phyloP scores from a whole-genome alignment of 139 green algal genomes.

The Gonium pectorale region DNA sequence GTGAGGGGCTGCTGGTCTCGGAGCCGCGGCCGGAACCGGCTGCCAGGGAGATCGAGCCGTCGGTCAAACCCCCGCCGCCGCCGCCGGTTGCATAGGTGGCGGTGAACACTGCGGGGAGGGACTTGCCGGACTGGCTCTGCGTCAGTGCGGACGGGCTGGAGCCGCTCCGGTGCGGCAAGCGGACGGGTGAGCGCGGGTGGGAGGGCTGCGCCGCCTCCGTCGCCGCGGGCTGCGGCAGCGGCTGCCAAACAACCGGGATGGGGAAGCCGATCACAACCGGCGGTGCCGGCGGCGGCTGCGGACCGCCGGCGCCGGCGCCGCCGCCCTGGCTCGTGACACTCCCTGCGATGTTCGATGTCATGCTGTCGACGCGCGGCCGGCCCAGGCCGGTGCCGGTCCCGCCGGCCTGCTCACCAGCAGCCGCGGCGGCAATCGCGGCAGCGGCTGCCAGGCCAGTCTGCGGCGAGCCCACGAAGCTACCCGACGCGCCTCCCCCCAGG shows the following conservation, averaged over 20 bases:
- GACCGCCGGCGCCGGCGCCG: neutral
- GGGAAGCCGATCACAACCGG: constrained; percentile 35
- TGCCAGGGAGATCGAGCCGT: constrained; percentile 2
- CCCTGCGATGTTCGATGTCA: too few relatives aligned
- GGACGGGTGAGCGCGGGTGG: too few relatives aligned
- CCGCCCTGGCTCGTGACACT: neutral
- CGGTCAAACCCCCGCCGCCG: neutral
- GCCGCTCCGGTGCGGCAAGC: too few relatives aligned
- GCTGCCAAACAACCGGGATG: constrained; percentile 45
- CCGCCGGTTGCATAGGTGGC: too few relatives aligned
- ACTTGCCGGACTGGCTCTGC: too few relatives aligned
- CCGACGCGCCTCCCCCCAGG: too few relatives aligned
- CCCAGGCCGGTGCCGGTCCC: too few relatives aligned
- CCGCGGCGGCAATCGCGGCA: neutral
- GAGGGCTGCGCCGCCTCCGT: neutral
- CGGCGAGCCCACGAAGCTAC: too few relatives aligned
- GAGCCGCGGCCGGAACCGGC: neutral
- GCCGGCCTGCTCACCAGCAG: too few relatives aligned
- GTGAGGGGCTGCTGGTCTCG: neutral
- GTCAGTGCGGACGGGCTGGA: too few relatives aligned
- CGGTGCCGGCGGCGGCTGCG: neutral
- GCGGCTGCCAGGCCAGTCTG: neutral
- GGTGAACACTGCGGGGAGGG: too few relatives aligned
- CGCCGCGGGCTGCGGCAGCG: neutral
- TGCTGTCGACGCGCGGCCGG: too few relatives aligned